Percentiles rank a stretch among this genome's conserved stretches.
Conservation (phyloP, 73 alveolate genomes). For the Symbiodinium pilosum region DNA sequence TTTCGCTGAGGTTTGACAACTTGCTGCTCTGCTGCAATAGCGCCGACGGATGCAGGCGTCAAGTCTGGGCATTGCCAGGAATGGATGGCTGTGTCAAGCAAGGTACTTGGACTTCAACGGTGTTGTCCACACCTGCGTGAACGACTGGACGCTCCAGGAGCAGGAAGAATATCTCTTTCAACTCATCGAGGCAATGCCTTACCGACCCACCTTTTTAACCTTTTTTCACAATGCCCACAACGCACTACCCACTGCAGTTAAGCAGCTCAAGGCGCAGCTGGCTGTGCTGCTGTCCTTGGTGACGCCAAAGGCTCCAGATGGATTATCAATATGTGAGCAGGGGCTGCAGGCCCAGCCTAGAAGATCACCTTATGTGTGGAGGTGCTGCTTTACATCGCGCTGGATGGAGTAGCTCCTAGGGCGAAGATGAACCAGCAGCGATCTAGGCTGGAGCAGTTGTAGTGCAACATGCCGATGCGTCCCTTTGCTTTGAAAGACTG, state of each 20-base stretch:
- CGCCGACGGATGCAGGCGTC: too few relatives aligned
- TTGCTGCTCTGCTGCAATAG: slow-evolving; percentile 23
- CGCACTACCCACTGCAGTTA: too few relatives aligned
- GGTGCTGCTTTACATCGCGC: slow-evolving; percentile 60
- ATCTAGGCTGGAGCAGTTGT: slow-evolving; percentile 97
- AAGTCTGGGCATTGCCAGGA: too few relatives aligned
- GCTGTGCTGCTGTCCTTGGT: slow-evolving; percentile 73
- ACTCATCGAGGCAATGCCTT: slow-evolving; percentile 52
- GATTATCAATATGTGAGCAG: background rate
- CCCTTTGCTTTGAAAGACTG: background rate
- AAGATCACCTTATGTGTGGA: too few relatives aligned
- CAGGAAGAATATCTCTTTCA: slow-evolving; percentile 68
- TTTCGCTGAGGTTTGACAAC: slow-evolving; percentile 26
- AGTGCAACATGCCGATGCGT: background rate
- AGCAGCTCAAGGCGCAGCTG: slow-evolving; percentile 75
- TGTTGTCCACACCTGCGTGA: slow-evolving; percentile 78
- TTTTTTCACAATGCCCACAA: background rate
- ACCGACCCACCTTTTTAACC: background rate
- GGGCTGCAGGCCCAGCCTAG: too few relatives aligned
- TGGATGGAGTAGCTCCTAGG: slow-evolving; percentile 99
- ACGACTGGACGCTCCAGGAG: slow-evolving; percentile 86
- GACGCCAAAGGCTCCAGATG: slow-evolving; percentile 30
- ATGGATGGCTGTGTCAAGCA: background rate
- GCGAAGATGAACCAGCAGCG: slow-evolving; percentile 99
- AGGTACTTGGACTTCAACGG: slow-evolving; percentile 91